These are phyloP conservation scores for Dissoconium aciculare DNA, from an alignment of 2,329 filamentous ascomycete species.

Conservation along the genomic window DNA sequence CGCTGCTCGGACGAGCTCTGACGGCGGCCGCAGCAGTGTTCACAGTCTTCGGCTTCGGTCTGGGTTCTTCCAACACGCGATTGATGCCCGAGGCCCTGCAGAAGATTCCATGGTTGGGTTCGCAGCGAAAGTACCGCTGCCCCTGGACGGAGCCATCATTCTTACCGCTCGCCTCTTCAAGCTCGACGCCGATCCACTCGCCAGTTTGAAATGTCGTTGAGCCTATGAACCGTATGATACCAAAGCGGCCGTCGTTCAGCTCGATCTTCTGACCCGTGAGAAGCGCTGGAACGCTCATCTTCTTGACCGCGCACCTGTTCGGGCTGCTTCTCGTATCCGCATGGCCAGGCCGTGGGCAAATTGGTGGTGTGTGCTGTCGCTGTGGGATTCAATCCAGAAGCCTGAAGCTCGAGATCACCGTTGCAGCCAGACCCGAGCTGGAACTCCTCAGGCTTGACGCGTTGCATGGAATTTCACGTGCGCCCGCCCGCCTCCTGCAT, in stretches of 20 bases:
- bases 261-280: constrained; percentile 57
- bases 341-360: too few relatives aligned
- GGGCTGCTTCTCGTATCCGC: too few relatives aligned
- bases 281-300: constrained; percentile 22
- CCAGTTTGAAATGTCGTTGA: constrained; percentile 64
- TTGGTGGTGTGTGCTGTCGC: too few relatives aligned
- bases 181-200: constrained; percentile 80
- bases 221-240: constrained; percentile 67
- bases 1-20: constrained; percentile 29
- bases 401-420: too few relatives aligned
- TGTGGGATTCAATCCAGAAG: too few relatives aligned
- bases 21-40: constrained; percentile 18
- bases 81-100: constrained; percentile 57
- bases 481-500: too few relatives aligned
- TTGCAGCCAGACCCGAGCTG: too few relatives aligned
- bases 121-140: constrained; percentile 74
- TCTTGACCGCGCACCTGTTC: too few relatives aligned
- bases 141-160: constrained; percentile 88
- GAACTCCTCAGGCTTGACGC: too few relatives aligned
- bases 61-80: constrained; percentile 27
- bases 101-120: constrained; percentile 63
- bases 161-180: constrained; percentile 69
- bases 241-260: constrained; percentile 63
- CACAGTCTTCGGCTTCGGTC: constrained; percentile 14
- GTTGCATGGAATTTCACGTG: too few relatives aligned